A percentile compares a stretch with the other conserved stretches of the same genome.
Evolutionary conservation across 192 early-diverging fungal species (phyloP).

Genomic region (Paraglomus brasilianum): DNA sequence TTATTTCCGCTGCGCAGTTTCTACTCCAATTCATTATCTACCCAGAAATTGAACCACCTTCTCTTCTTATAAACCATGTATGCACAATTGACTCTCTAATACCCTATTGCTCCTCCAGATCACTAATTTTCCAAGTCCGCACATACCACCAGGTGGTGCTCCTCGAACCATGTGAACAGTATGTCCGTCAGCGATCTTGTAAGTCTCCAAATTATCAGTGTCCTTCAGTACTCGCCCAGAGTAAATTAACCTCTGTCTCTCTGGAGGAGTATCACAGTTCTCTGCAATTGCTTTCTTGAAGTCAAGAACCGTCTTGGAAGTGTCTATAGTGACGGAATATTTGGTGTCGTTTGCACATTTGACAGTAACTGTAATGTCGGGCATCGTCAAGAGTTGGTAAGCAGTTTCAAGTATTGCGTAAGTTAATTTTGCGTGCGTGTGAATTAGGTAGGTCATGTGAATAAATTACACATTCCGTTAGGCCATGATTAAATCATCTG

Average conservation of each 20-base stretch:
- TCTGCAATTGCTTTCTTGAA: constrained; percentile 77
- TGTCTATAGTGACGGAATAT: constrained; percentile 61
- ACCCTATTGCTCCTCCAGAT: too few species aligned
- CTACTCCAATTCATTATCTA: too few species aligned
- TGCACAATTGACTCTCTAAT: too few species aligned
- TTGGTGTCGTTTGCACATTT: constrained; percentile 75
- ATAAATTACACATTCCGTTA: too few species aligned
- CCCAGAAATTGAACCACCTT: too few species aligned
- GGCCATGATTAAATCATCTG: too few species aligned
- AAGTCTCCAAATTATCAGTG: constrained; percentile 66
- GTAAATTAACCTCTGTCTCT: constrained; percentile 86
- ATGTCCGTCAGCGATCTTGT: constrained; percentile 84
- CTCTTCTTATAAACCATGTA: too few species aligned
- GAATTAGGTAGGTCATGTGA: too few species aligned
- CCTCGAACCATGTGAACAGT: constrained; percentile 93
- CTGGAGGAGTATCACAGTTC: constrained; percentile 60
- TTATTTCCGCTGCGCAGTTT: too few species aligned
- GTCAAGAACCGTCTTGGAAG: constrained; percentile 61
- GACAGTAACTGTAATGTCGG: constrained; percentile 66
- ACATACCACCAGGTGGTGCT: constrained; percentile 41
- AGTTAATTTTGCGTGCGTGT: too few species aligned
- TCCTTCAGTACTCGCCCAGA: constrained; percentile 95
- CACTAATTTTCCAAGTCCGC: neutral
- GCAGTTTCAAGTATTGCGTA: too few species aligned
- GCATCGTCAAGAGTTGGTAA: constrained; percentile 10